Evolutionary conservation across 805 yeast genomes (phyloP).

Genomic region (Sugiyamaella americana): DNA sequence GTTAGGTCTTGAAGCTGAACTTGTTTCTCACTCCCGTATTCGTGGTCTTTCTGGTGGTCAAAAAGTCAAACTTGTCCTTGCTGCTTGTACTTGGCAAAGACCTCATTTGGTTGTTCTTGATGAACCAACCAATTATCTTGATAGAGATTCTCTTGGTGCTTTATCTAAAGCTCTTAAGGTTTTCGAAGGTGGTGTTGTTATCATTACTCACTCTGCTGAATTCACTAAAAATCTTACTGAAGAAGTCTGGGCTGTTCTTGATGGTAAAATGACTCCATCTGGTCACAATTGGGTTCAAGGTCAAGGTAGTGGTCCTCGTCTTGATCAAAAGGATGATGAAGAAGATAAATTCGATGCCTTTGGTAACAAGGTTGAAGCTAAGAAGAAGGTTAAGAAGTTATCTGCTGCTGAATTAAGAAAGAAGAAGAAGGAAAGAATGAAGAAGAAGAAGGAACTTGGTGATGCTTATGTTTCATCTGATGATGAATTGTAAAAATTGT

Average conservation of each 20-base stretch:
- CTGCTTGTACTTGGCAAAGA: slow-evolving; percentile 99
- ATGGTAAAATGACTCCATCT: slow-evolving; percentile 99
- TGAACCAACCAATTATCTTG: slow-evolving; percentile 99
- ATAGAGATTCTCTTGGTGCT: slow-evolving; percentile 99
- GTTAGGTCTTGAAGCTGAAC: slow-evolving; percentile 98
- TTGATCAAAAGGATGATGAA: slow-evolving; percentile 90
- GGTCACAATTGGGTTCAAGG: slow-evolving; percentile 99
- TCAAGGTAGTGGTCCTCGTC: slow-evolving; percentile 99
- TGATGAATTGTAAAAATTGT: slow-evolving; percentile 76
- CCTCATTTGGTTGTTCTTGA: slow-evolving; percentile 99
- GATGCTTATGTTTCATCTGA: slow-evolving; percentile 98
- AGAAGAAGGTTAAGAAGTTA: slow-evolving; percentile 94
- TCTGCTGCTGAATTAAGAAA: slow-evolving; percentile 99
- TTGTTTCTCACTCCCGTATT: slow-evolving; percentile 99
- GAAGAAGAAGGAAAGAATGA: slow-evolving; percentile 99
- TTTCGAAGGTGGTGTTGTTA: slow-evolving; percentile 99
- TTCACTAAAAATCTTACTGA: slow-evolving; percentile 99
- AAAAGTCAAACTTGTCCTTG: slow-evolving; percentile 98
- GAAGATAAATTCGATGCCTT: slow-evolving; percentile 99
- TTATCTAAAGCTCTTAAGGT: slow-evolving; percentile 97
- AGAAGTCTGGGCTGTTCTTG: slow-evolving; percentile 99
- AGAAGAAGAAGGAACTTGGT: slow-evolving; percentile 99
- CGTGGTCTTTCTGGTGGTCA: slow-evolving; percentile 99
- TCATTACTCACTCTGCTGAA: slow-evolving; percentile 99
- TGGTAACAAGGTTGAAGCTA: slow-evolving; percentile 99